These are phyloP conservation scores for Comarum palustre DNA, from an alignment of 306 rosid genomes.

Conservation along the genomic window DNA sequence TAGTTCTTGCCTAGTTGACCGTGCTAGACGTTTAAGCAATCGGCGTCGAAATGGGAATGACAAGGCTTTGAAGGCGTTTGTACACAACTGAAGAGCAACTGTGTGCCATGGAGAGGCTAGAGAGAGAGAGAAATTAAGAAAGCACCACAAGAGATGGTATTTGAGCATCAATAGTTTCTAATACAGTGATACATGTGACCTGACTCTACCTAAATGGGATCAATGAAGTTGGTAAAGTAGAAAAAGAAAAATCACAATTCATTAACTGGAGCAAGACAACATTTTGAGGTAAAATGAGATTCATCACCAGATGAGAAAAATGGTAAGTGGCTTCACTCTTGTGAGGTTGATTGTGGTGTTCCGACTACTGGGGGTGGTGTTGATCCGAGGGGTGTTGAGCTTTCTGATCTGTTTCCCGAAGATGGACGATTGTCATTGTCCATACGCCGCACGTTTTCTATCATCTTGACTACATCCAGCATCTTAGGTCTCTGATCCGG, in stretches of 20 bases:
- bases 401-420: conserved; percentile 46
- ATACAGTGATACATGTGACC: conserved; percentile 16
- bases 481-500: conserved; percentile 86
- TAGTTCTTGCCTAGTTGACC: too few species aligned
- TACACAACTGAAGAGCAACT: background rate
- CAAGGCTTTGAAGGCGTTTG: too few species aligned
- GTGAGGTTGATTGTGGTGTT: conserved; percentile 15
- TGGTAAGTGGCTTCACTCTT: conserved; percentile 12
- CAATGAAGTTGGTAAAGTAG: conserved; percentile 14
- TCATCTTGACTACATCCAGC: conserved; percentile 58
- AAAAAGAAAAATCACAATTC: conserved; percentile 28
- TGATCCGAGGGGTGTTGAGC: conserved; percentile 29
- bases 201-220: conserved; percentile 26
- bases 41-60: background rate
- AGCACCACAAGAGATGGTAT: conserved; percentile 9
- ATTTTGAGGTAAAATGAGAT: conserved; percentile 35
- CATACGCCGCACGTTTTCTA: conserved; percentile 57
- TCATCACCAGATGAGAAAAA: conserved; percentile 22
- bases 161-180: conserved; percentile 22
- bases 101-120: background rate
- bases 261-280: conserved; percentile 30
- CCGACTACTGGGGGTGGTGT: conserved; percentile 17
- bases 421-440: conserved; percentile 46
- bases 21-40: too few species aligned
- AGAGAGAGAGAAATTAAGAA: background rate